These are phyloP conservation scores for Sphenostylis stenocarpa DNA, from an alignment of 306 rosid genomes.

Conservation along the genomic window DNA sequence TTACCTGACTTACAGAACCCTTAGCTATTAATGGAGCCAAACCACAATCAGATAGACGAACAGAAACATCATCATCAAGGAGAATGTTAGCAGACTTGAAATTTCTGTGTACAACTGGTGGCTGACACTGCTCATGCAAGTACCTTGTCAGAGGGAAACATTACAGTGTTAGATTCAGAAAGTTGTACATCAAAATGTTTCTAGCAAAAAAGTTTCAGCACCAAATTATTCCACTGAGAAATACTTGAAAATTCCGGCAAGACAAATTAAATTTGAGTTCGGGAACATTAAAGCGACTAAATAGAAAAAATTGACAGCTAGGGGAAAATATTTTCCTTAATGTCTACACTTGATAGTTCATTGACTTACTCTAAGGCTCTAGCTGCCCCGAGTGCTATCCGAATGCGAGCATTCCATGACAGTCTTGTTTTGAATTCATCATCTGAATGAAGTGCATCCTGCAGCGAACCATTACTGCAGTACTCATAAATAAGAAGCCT, in stretches of 20 bases:
- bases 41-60: slow-evolving; percentile 85
- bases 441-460: slow-evolving; percentile 73
- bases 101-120: slow-evolving; percentile 81
- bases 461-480: slow-evolving; percentile 77
- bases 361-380: slow-evolving; percentile 88
- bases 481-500: slow-evolving; percentile 84
- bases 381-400: slow-evolving; percentile 94
- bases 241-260: slow-evolving; percentile 13
- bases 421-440: slow-evolving; percentile 63
- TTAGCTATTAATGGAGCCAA: slow-evolving; percentile 81
- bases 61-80: slow-evolving; percentile 74
- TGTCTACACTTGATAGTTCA: neutral
- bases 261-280: neutral
- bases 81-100: slow-evolving; percentile 87
- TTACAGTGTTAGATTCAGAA: slow-evolving; percentile 34
- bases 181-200: slow-evolving; percentile 13
- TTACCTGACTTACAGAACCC: slow-evolving; percentile 89
- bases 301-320: neutral
- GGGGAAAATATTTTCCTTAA: neutral
- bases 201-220: neutral
- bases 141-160: slow-evolving; percentile 55
- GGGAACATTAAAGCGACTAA: slow-evolving; percentile 17
- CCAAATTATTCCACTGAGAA: neutral
- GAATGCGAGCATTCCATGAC: slow-evolving; percentile 82
- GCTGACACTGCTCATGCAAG: slow-evolving; percentile 84